Conservation (phyloP, 2,329 filamentous ascomycete species). For the Xenosphaeropsis pyriputrescens region DNA sequence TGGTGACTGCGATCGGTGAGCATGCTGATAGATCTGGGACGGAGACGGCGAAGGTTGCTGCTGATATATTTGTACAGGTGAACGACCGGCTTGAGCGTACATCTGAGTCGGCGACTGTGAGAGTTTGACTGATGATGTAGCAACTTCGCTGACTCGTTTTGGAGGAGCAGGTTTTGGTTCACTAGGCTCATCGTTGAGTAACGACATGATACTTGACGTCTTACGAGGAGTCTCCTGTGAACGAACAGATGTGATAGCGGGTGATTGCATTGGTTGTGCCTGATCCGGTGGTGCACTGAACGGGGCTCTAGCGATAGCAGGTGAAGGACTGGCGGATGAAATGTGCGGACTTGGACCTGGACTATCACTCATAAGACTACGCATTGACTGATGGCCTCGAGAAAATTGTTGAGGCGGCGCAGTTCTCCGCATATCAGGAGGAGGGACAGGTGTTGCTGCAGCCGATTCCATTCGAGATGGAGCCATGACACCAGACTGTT, state of each 20-base stretch:
- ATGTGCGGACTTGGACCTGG: constrained; percentile 7
- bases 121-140: constrained; percentile 5
- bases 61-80: constrained; percentile 9
- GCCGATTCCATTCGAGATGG: constrained; percentile 10
- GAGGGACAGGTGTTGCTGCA: not conserved
- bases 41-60: constrained; percentile 12
- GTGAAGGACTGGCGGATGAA: constrained; percentile 10
- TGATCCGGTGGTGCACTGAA: constrained; percentile 12
- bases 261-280: constrained; percentile 8
- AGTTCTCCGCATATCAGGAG: constrained; percentile 10
- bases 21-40: no score
- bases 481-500: constrained; percentile 7
- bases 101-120: constrained; percentile 10
- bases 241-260: constrained; percentile 23
- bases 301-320: constrained; percentile 9
- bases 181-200: constrained; percentile 41
- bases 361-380: constrained; percentile 12
- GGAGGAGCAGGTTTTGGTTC: constrained; percentile 29
- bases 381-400: constrained; percentile 8
- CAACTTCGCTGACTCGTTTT: constrained; percentile 12
- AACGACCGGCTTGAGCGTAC: not conserved
- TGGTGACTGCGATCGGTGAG: constrained; percentile 7
- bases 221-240: constrained; percentile 35
- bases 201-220: constrained; percentile 46
- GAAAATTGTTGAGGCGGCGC: constrained; percentile 13